Base-by-base conservation (phyloP, 2,329 filamentous ascomycete genomes). In the Macrophomina pseudophaseolina region DNA sequence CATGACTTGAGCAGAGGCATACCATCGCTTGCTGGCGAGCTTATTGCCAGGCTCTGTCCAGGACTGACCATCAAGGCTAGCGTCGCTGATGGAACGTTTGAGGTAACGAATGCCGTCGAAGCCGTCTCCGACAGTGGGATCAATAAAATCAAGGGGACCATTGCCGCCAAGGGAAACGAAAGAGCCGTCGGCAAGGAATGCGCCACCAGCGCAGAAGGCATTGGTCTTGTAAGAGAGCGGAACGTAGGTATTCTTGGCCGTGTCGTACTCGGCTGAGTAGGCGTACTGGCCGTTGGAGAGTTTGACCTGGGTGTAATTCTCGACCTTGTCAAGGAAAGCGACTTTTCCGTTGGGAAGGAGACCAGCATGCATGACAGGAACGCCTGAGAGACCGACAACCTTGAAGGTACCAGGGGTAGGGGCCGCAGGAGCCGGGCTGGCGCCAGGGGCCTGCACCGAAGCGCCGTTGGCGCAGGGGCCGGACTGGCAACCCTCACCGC, bases 361-460 rank as follows among this genome's bases (percentile, higher is more conserved):
- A 70, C 81, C 85, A 69, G 86, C 86, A 71, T 88, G 86, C 87
- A 89, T 89, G 16, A 82, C 86, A 48, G 87, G 86, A n/a, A 88
- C 87, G 70, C 87, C 87, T 63, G 85, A 85, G 66, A 82, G 76
- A 18, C 86, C 86, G 65, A 85, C 79, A 42, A 86, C 74, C 2
- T 76, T 75, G 70, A 88, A 83, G 42, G 75, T 75, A 38, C 83
- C 84, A 40, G 80, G 79, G 56, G 81, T 82, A 14, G 78, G 71
- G 65, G 80, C 80, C 14, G 74, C 76, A 38, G 83, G 82, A 49
- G 83, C 83, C 28, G 83, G 79, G 65, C 78, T 80, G 18, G 80
- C 77, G 33, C 75, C 76, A 42, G 80, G 80, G n/a, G 79, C 79
- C 35, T 80, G 70, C 28, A 76, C 72, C 4, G 72, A 72, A 7